Base-by-base conservation (phyloP, 192 early-diverging fungal genomes). In the Rhizoclosmatium sp. region DNA sequence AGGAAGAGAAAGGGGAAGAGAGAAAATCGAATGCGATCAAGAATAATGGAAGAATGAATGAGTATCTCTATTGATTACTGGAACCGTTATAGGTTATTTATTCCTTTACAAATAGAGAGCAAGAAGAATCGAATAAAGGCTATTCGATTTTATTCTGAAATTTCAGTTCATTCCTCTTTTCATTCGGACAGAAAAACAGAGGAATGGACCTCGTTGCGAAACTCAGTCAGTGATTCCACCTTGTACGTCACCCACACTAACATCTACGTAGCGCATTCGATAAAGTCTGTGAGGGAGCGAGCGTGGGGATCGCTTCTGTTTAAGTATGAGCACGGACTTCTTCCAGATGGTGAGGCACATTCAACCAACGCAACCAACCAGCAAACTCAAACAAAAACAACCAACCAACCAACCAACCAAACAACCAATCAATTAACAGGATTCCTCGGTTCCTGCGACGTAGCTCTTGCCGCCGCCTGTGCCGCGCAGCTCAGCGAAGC, bases 271-370 rank as follows among this genome's bases (percentile, higher is more conserved):
- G 66, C 39, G 14, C 66, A 68, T 44, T 47, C 12, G 14, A 9
- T 68, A n/a, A 31, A 7, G 16, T 7, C 40, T 2, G 66, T 71
- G 31, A 47, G 70, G 7, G 51, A 71, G n/a, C 58, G 72, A 14
- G 72, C 72, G 7, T 75, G 72, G 72, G 72, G 10, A 3, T 23
- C 72, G 2, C 45, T 75, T 14, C 23, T 62, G 56, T 75, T 75
- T 47, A 75, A 75, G 44, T 39, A 9, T 21, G 72, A 59, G 59
- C 12, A 75, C 42, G 72, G 60, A 16, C 60, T 75, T 19, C 59
- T 75, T 9, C 41, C 58, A 19, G 60, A 62, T 39, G 58, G 72
- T 62, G 40, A 39, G 31, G 10, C 10, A 12, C 12, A 12, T 14
- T 12, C 16, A 14, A 21, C 10, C 64, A 19, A 14, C 19, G 2